Base-by-base conservation (phyloP, 805 yeast species). In the Candida endomychidarum region DNA sequence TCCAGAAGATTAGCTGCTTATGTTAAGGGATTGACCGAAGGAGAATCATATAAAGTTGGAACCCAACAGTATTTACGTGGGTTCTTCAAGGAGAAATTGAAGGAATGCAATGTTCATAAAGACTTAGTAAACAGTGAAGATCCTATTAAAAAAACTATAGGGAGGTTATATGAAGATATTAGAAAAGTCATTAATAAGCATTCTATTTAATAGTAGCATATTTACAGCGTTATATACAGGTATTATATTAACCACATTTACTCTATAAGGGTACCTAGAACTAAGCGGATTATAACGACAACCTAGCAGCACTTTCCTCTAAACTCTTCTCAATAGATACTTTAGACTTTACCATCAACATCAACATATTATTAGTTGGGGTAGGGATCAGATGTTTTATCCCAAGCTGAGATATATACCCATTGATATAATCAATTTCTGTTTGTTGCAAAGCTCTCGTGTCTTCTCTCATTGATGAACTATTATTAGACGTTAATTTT, bases 361-460 rank as follows among this genome's bases (percentile, higher is more conserved):
- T 52, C 29, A 83, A 51, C 43, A 75, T 62, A 21, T 54, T 53
- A 55, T 83, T 83, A 33, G 71, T 62, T 1, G 72, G 72, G 1
- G 82, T 74, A 1, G 63, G 50, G 1, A 68, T 34, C 1, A 70
- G 66, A 34, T 71, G 60, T 42, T 65, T 62, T 21, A 59, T 50
- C 1, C 86, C 95, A 38, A 80, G 61, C 5, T 53, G 56, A 1
- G 75, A 81, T 9, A 90, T 70, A 53, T 80, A 87, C 1, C 97
- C 97, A 56, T 90, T 93, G 43, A 91, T 81, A 56, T 76, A 84
- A 45, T 82, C 85, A 15, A 91, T 77, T 56, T 91, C 99, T 0
- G 93, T 86, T 11, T 69, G 72, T 49, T 77, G 73, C 43, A 75
- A 62, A 47, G 62, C 56, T 33, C 68, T 52, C 12, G 79, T 63